Conservation (phyloP, 202 grass and related monocot genomes). For the Brachypodium distachyon region DNA sequence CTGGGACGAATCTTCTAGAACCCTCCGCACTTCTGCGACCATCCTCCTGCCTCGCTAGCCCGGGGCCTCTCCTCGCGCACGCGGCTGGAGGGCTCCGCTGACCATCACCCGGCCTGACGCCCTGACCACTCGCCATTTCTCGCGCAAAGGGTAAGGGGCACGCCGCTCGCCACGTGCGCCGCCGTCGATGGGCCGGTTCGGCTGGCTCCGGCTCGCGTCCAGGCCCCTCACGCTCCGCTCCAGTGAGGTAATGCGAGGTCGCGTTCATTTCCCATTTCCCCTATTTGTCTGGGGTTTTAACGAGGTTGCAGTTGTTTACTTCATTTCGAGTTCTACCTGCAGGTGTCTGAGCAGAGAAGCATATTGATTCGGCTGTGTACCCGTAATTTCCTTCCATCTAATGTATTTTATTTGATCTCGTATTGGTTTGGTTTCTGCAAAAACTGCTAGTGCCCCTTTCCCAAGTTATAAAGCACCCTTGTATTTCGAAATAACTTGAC, state of each 20-base stretch:
- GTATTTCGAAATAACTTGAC: too few relatives aligned
- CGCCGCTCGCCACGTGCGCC: background rate
- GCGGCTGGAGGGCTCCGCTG: background rate
- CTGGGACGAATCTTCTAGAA: background rate
- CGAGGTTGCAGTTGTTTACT: background rate
- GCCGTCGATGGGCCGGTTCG: constrained; percentile 34
- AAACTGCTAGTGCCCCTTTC: background rate
- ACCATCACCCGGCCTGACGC: background rate
- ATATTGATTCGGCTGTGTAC: constrained; percentile 16
- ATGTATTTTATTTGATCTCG: background rate
- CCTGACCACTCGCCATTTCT: background rate
- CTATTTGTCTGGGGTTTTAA: background rate
- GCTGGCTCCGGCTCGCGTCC: constrained; percentile 35
- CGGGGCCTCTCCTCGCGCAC: background rate
- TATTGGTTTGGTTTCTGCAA: background rate
- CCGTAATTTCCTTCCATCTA: constrained; percentile 12
- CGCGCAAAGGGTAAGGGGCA: background rate
- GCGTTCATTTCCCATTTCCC: background rate
- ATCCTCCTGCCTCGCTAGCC: background rate
- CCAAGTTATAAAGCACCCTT: too few relatives aligned
- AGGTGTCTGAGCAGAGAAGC: constrained; percentile 15
- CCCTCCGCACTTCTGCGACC: background rate
- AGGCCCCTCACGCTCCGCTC: constrained; percentile 29
- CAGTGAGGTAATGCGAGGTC: constrained; percentile 29
- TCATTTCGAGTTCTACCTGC: background rate